Percentiles rank a stretch among this genome's conserved stretches.
Conservation (phyloP, 2,329 filamentous ascomycete species). For the Truncatella angustata region DNA sequence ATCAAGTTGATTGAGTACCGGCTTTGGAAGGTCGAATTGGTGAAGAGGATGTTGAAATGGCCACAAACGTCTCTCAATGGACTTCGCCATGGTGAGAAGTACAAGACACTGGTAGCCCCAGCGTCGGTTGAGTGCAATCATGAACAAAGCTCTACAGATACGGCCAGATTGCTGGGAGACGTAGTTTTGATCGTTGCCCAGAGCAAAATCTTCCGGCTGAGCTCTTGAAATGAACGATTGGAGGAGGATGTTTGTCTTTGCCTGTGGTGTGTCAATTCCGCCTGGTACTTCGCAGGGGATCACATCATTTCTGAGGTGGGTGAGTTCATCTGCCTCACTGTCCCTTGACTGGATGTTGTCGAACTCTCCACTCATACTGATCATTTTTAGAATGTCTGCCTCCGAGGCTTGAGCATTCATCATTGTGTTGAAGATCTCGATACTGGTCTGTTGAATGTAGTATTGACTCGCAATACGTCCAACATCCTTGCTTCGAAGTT, state of each 20-base stretch:
- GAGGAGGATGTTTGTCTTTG: slow-evolving; percentile 93
- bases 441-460: slow-evolving; percentile 89
- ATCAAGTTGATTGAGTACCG: slow-evolving; percentile 81
- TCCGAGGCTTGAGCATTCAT: slow-evolving; percentile 86
- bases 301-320: slow-evolving; percentile 65
- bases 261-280: slow-evolving; percentile 69
- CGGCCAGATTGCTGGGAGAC: slow-evolving; percentile 93
- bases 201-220: slow-evolving; percentile 87
- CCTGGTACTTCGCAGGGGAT: slow-evolving; percentile 78
- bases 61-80: slow-evolving; percentile 95
- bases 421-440: slow-evolving; percentile 94
- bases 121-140: slow-evolving; percentile 91
- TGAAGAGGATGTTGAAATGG: slow-evolving; percentile 91
- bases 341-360: slow-evolving; percentile 95
- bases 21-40: slow-evolving; percentile 86
- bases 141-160: slow-evolving; percentile 92
- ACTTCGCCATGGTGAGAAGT: slow-evolving; percentile 87
- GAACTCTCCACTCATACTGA: slow-evolving; percentile 96
- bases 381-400: slow-evolving; percentile 92
- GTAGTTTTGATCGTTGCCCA: slow-evolving; percentile 89
- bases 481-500: slow-evolving; percentile 90
- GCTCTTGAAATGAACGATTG: slow-evolving; percentile 91
- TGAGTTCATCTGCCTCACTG: slow-evolving; percentile 85
- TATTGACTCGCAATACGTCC: slow-evolving; percentile 96
- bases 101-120: slow-evolving; percentile 97